phyloP scores from a whole-genome alignment of 225 moss, liverwort and hornwort genomes.

The Anthoceros angustus region DNA sequence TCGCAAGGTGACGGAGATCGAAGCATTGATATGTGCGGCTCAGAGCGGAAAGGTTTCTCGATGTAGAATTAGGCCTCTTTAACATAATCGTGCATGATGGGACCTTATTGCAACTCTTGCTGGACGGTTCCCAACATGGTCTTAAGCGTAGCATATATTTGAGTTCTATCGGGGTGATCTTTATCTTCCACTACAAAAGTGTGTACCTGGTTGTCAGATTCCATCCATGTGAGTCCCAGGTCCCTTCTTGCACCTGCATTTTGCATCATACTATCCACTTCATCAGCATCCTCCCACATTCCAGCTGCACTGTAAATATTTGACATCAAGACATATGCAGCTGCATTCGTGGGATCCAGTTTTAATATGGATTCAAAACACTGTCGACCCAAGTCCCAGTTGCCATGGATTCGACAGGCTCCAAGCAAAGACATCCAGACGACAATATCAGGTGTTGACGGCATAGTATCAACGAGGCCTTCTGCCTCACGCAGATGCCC shows the following conservation, averaged over 20 bases:
- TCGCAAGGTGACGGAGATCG: too few species aligned
- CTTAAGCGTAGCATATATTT: not conserved
- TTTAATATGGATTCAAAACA: not conserved
- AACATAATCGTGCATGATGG: too few species aligned
- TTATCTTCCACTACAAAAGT: not conserved
- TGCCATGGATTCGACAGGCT: slow-evolving; percentile 33
- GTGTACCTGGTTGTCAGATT: not conserved
- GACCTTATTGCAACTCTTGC: too few species aligned
- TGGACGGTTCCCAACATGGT: not conserved
- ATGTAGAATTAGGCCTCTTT: too few species aligned
- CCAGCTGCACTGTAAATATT: not conserved
- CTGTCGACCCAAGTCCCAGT: not conserved
- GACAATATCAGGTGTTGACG: slow-evolving; percentile 31
- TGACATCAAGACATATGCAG: not conserved
- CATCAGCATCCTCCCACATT: not conserved
- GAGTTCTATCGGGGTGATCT: not conserved
- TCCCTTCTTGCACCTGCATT: not conserved
- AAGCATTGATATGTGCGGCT: too few species aligned
- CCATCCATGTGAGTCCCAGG: not conserved
- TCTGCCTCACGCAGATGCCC: slow-evolving; percentile 45
- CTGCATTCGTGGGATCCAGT: not conserved
- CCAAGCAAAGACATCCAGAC: slow-evolving; percentile 51
- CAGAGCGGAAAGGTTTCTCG: too few species aligned
- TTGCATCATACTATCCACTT: not conserved
- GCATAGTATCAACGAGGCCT: slow-evolving; percentile 28